These are phyloP conservation scores for Escovopsis sp. DNA, from an alignment of 2,329 filamentous ascomycete species.

Conservation along the genomic window DNA sequence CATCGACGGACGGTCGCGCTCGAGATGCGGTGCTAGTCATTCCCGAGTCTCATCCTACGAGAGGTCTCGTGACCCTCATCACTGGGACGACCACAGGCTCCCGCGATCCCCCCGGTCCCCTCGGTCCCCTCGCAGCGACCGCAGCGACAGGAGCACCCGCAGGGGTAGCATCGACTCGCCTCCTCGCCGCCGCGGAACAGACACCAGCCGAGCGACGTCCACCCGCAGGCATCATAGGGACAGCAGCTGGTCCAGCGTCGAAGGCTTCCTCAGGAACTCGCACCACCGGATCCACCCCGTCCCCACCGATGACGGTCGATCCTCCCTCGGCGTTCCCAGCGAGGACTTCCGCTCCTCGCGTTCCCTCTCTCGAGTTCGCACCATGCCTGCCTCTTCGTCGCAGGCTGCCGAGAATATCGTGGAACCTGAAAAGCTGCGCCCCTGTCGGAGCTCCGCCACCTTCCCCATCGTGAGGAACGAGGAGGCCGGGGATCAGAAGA, in stretches of 20 bases:
- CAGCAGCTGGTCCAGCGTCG: slow-evolving; percentile 26
- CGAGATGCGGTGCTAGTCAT: slow-evolving; percentile 14
- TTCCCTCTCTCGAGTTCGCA: slow-evolving; percentile 21
- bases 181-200: slow-evolving; percentile 10
- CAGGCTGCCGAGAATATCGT: slow-evolving; percentile 4
- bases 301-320: slow-evolving; percentile 19
- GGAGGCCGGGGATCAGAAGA: slow-evolving; percentile 10
- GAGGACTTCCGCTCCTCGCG: slow-evolving; percentile 7
- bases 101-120: neutral
- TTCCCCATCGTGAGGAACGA: slow-evolving; percentile 15
- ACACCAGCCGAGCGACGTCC: slow-evolving; percentile 9
- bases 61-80: slow-evolving; percentile 13
- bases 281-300: neutral
- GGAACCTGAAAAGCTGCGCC: slow-evolving; percentile 1
- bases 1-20: slow-evolving; percentile 13
- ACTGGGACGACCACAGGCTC: slow-evolving; percentile 12
- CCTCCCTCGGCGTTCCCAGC: slow-evolving; percentile 10
- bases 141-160: slow-evolving; percentile 16
- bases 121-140: slow-evolving; percentile 12
- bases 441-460: slow-evolving; percentile 15
- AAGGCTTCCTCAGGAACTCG: slow-evolving; percentile 8
- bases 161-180: slow-evolving; percentile 18
- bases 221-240: slow-evolving; percentile 10
- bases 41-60: slow-evolving; percentile 20
- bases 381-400: slow-evolving; percentile 19